Evolutionary conservation across 129 eudicot genomes (phyloP).

Genomic region (Flaveria sonorensis): DNA sequence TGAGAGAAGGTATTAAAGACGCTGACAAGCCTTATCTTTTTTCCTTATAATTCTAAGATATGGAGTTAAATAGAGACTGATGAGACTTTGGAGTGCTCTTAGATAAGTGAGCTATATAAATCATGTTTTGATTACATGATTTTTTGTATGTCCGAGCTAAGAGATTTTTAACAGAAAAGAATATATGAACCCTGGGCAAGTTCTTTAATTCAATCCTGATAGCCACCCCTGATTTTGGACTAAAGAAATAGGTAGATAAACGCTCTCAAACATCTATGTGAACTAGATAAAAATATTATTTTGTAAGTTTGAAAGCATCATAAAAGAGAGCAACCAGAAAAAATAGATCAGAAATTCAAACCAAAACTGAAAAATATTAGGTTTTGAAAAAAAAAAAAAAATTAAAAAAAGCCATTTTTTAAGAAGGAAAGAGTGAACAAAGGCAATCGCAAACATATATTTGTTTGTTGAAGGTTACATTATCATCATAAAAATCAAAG

Average conservation of each 20-base stretch:
- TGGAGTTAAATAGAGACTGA: too few relatives aligned
- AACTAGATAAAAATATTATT: not conserved
- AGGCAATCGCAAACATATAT: slow-evolving; percentile 32
- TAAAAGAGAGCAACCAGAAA: slow-evolving; percentile 20
- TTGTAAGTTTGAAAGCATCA: slow-evolving; percentile 9
- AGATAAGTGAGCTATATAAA: not conserved
- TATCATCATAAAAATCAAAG: slow-evolving; percentile 42
- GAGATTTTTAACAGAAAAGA: too few relatives aligned
- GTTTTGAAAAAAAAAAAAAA: not conserved
- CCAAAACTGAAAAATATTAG: not conserved
- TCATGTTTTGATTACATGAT: not conserved
- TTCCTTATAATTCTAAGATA: too few relatives aligned
- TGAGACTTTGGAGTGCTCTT: too few relatives aligned
- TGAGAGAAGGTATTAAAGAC: too few relatives aligned
- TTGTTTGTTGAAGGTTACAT: slow-evolving; percentile 40
- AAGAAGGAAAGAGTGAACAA: slow-evolving; percentile 26
- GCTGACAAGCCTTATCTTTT: too few relatives aligned
- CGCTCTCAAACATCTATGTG: not conserved
- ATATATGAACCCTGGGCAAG: too few relatives aligned
- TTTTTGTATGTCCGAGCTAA: not conserved
- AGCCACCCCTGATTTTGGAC: too few relatives aligned
- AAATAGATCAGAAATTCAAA: slow-evolving; percentile 4
- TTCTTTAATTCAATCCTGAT: not conserved
- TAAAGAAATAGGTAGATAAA: not conserved
- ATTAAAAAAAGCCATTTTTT: slow-evolving; percentile 6